Evolutionary conservation across 2,329 filamentous ascomycete genomes (phyloP).

Genomic region (Fusarium equiseti): DNA sequence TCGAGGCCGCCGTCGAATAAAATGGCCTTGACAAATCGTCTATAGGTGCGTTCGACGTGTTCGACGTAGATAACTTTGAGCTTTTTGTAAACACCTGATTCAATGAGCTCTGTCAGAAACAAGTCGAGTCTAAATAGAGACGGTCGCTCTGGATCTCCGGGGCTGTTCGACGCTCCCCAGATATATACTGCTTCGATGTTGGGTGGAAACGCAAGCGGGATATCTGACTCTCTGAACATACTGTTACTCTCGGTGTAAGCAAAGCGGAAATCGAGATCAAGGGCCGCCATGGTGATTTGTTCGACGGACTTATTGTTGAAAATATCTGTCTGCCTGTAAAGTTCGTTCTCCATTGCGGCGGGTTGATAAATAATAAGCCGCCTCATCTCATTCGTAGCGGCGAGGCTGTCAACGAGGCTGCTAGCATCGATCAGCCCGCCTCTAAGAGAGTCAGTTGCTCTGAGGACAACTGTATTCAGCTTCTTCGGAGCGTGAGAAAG

Average conservation of each 20-base stretch:
- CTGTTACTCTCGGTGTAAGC: rapidly evolving
- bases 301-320: neutral
- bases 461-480: slow-evolving; percentile 3
- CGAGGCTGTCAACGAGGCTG: neutral
- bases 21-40: rapidly evolving
- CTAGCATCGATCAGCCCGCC: neutral
- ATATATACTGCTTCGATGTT: slow-evolving; percentile 23
- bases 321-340: rapidly evolving
- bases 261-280: neutral
- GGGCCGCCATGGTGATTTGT: neutral
- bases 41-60: neutral
- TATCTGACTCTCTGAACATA: neutral
- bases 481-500: neutral
- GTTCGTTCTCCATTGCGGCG: rapidly evolving
- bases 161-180: neutral
- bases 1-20: rapidly evolving
- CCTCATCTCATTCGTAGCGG: rapidly evolving
- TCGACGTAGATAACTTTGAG: slow-evolving; percentile 32
- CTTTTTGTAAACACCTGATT: neutral
- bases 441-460: neutral
- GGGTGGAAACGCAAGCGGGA: neutral
- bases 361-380: neutral
- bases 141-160: no score
- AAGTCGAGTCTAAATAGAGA: neutral
- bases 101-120: slow-evolving; percentile 13